Evolutionary conservation across 768 basidiomycete genomes (phyloP).

Genomic region (Suillus fuscotomentosus): DNA sequence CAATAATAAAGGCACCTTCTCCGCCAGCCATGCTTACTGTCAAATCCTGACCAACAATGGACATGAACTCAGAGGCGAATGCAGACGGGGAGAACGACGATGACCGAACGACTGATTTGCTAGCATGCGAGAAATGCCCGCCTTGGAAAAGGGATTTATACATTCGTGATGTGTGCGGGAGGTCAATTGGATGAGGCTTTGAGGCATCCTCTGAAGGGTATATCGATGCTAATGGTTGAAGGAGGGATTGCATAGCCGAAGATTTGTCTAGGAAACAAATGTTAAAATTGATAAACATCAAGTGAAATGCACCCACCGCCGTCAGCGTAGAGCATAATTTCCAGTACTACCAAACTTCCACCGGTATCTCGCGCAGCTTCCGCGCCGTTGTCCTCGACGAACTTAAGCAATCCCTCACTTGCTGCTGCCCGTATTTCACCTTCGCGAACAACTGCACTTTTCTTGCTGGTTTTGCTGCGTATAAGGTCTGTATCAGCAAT

Average conservation of each 20-base stretch:
- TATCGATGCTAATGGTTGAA: conserved; percentile 51
- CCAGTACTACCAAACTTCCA: conserved; percentile 73
- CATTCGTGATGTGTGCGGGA: conserved; percentile 77
- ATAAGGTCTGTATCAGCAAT: conserved; percentile 73
- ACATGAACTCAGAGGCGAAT: conserved; percentile 62
- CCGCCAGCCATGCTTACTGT: conserved; percentile 54
- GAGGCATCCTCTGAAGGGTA: conserved; percentile 54
- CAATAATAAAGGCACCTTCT: conserved; percentile 74
- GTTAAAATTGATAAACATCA: background rate
- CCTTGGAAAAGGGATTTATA: conserved; percentile 92
- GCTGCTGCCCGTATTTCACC: conserved; percentile 73
- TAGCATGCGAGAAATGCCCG: conserved; percentile 76
- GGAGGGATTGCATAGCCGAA: conserved; percentile 56
- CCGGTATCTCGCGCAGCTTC: conserved; percentile 71
- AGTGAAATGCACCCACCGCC: conserved; percentile 57
- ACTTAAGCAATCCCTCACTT: conserved; percentile 70
- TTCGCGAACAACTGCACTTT: conserved; percentile 58
- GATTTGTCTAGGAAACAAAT: conserved; percentile 58
- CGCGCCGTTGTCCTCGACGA: conserved; percentile 62
- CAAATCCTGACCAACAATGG: conserved; percentile 49
- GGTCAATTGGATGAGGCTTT: conserved; percentile 68
- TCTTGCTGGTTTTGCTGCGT: conserved; percentile 81
- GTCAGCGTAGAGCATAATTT: conserved; percentile 82
- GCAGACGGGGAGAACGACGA: conserved; percentile 52
- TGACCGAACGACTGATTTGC: conserved; percentile 51